phyloP scores from a whole-genome alignment of 331 rosid genomes.

The Prunus yedoensis region DNA sequence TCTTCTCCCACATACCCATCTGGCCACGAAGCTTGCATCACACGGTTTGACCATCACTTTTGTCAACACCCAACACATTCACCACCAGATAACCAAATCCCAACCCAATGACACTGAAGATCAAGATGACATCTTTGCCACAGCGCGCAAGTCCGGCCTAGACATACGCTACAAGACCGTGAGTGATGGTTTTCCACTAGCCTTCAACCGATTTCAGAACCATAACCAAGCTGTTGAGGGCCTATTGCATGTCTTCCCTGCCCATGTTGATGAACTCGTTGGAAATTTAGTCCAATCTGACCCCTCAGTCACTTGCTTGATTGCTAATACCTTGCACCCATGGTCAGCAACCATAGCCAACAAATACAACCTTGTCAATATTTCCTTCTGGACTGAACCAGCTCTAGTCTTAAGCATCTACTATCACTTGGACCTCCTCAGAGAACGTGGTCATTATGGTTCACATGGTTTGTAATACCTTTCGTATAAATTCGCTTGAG shows the following conservation, averaged over 20 bases:
- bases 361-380: constrained; percentile 28
- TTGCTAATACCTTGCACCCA: constrained; percentile 27
- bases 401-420: constrained; percentile 27
- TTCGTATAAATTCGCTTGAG: too few relatives aligned
- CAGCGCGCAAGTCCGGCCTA: constrained; percentile 18
- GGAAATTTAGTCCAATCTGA: constrained; percentile 22
- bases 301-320: constrained; percentile 31
- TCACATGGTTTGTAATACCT: constrained; percentile 14
- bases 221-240: constrained; percentile 25
- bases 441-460: constrained; percentile 23
- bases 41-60: constrained; percentile 41
- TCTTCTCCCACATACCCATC: constrained; percentile 25
- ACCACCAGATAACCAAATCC: constrained; percentile 28
- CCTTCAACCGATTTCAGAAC: constrained; percentile 28
- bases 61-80: constrained; percentile 25
- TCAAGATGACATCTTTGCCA: constrained; percentile 26
- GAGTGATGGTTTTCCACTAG: constrained; percentile 31
- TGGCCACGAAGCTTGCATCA: constrained; percentile 37
- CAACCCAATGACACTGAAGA: background rate
- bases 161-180: constrained; percentile 28
- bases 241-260: constrained; percentile 15
- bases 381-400: constrained; percentile 44
- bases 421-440: constrained; percentile 30
- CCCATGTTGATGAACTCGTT: constrained; percentile 32
- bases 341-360: constrained; percentile 27